Conservation (phyloP, 176 grass and related monocot genomes). For the Lolium perenne region DNA sequence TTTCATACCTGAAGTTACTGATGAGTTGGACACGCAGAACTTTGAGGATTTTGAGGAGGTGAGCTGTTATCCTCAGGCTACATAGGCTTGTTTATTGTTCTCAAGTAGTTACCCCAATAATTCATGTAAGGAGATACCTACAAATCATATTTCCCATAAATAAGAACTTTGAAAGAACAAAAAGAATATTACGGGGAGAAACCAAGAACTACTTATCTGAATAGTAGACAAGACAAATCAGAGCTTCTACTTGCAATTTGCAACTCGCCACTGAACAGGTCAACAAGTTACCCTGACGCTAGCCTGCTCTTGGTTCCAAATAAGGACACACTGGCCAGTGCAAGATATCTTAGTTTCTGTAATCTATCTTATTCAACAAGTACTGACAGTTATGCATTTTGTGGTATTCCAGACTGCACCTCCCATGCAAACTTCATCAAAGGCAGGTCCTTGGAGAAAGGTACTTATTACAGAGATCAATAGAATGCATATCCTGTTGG, state of each 20-base stretch:
- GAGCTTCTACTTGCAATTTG: not conserved
- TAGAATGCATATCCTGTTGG: conserved; percentile 24
- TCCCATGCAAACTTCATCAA: conserved; percentile 77
- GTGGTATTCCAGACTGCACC: conserved; percentile 53
- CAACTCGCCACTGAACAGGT: not conserved
- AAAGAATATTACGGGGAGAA: not conserved
- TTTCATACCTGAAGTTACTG: conserved; percentile 81
- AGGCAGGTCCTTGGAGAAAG: conserved; percentile 92
- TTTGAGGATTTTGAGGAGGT: conserved; percentile 92
- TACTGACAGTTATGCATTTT: conserved; percentile 29
- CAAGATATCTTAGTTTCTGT: conserved; percentile 31
- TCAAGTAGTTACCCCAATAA: not conserved
- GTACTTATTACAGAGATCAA: conserved; percentile 41
- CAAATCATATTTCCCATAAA: not conserved
- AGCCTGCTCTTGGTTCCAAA: not conserved
- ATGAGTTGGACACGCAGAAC: conserved; percentile 87
- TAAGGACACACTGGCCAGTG: not conserved
- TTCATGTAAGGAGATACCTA: not conserved
- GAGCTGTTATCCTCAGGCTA: conserved; percentile 29
- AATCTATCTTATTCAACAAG: conserved; percentile 22
- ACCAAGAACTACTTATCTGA: conserved; percentile 7
- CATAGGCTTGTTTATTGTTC: not conserved
- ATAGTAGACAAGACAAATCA: not conserved
- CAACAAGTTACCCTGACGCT: not conserved
- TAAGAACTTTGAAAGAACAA: not conserved